Percentiles rank a stretch among this genome's conserved stretches.
Conservation (phyloP, 2,329 filamentous ascomycete species). For the Setomelanomma holmii region DNA sequence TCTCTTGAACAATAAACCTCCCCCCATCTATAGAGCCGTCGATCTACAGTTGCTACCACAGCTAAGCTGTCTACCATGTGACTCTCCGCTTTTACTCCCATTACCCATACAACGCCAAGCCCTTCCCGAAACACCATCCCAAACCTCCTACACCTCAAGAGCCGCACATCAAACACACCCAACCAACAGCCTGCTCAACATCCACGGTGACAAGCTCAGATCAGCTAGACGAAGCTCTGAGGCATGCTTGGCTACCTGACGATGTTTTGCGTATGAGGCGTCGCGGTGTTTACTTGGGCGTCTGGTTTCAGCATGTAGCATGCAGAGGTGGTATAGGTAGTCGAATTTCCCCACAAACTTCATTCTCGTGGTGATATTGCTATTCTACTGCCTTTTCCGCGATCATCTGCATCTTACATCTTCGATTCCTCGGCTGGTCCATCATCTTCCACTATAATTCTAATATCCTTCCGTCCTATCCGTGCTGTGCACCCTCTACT, state of each 20-base stretch:
- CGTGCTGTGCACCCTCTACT: not conserved
- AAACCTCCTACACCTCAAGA: constrained; percentile 36
- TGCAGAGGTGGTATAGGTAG: no score
- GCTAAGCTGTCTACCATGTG: no score
- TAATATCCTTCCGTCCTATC: not conserved
- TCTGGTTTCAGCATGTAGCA: not conserved
- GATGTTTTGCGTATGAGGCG: constrained; percentile 15
- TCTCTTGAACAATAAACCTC: no score
- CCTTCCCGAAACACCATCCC: constrained; percentile 34
- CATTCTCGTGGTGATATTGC: not conserved
- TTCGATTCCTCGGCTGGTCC: constrained; percentile 3
- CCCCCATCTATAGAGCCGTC: no score
- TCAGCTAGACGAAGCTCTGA: constrained; percentile 20
- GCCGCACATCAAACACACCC: constrained; percentile 33
- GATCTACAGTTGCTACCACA: no score
- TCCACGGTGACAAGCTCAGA: constrained; percentile 20
- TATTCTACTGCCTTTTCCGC: not conserved
- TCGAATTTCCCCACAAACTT: not conserved
- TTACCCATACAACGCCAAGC: constrained; percentile 20
- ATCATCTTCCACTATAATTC: not conserved
- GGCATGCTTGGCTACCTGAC: constrained; percentile 21
- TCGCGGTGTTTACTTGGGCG: not conserved
- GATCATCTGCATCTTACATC: not conserved
- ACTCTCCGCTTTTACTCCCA: no score
- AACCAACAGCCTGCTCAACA: constrained; percentile 10